Evolutionary conservation across 2,329 filamentous ascomycete genomes (phyloP), one percentile per base, ranked within the genome.

Genomic region (Diaporthe longicolla): DNA sequence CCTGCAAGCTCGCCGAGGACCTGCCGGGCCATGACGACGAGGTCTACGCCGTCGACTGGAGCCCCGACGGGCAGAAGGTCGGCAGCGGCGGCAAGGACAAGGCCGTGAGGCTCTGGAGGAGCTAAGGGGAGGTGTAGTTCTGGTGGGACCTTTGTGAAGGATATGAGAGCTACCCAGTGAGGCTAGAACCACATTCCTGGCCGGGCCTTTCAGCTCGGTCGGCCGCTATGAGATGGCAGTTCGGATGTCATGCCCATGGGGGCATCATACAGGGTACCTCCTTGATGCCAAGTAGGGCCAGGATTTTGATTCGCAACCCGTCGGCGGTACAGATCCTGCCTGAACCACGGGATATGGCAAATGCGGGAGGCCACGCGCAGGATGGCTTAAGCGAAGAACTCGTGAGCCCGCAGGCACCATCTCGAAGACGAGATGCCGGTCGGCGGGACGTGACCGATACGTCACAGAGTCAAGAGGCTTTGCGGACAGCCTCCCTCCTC

Each of bases 31-130:
- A 98, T 82, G 90, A 94, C 81, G 96, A 98, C 79, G 94, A 98
- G 82, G 95, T 98, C 0, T 98, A 95, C 82, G 95, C 95, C 0
- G 92, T 98, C 17, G 96, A 98, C 82, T 98, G 96, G 97, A 95
- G 94, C 78, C 93, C 95, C 0, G 95, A 98, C 81, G 97, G 97
- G 11, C 90, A 94, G 78, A 92, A 92, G 78, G 95, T 98, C 21
- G 95, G 92, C 24, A 98, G 95, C 82, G 97, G 95, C 71, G 97
- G 97, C 13, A 96, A 96, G 82, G 97, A 99, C 83, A 98, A 97
- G 82, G 91, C 91, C 3, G 90, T 93, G 26, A 86, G 91, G 77
- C 82, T 92, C 55, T 93, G 91, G 91, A 87, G 89, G 77, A 90
- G 92, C 81, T 93, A 84, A 80, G 66, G 17, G 43, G 43, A 32